phyloP scores from a whole-genome alignment of 352 stramenopile genomes.

The Phytopythium sindhum region DNA sequence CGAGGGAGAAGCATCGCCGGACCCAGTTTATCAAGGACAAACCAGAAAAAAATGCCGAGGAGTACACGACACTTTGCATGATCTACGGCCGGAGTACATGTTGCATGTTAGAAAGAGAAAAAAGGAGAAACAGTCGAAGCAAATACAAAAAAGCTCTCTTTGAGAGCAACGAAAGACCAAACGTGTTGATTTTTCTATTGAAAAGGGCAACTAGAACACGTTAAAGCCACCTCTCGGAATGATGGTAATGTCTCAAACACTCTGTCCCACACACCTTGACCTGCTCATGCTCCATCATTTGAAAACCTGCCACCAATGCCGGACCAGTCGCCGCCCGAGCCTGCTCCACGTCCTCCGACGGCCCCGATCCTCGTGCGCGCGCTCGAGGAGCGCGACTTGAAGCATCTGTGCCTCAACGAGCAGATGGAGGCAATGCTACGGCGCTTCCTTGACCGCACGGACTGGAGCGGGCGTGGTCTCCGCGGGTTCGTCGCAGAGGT shows the following conservation, averaged over 20 bases:
- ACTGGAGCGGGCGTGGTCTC: conserved; percentile 22
- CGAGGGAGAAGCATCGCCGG: neutral
- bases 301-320: no score
- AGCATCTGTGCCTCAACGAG: neutral
- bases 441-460: conserved; percentile 10
- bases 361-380: neutral
- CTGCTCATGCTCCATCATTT: no score
- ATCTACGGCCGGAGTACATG: neutral
- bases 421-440: conserved; percentile 8
- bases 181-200: neutral
- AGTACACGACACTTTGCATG: neutral
- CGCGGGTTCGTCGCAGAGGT: conserved; percentile 29
- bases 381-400: conserved; percentile 5
- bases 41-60: neutral
- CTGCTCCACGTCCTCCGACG: neutral
- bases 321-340: neutral
- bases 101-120: neutral
- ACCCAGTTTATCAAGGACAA: neutral
- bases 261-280: no score
- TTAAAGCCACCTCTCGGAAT: neutral
- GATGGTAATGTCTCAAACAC: neutral
- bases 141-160: neutral
- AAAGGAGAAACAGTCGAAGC: neutral
- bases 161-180: neutral
- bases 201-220: neutral